Evolutionary conservation across 371 early-diverging fungal species (phyloP), one percentile per base, ranked within the genome.

Genomic region (Furculomyces boomerangus): DNA sequence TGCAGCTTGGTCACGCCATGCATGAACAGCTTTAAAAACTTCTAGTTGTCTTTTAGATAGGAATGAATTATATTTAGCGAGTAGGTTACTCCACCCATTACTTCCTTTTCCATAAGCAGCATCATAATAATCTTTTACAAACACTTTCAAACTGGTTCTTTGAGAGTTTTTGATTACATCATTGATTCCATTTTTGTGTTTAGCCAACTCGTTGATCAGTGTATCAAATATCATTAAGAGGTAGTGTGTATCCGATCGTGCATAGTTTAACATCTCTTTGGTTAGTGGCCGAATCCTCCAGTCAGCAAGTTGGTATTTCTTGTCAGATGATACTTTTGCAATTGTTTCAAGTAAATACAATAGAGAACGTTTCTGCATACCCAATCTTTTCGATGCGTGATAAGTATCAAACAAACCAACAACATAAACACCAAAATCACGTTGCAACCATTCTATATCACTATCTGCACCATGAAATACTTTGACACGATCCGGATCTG

Each of bases 381-480:
- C 78, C 13, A 95, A 74, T 25, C 81, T 71, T 40, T 88, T 75
- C 1, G 93, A 80, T 10, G 96, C 96, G 57, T 88, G 88, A 64
- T 82, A 95, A 0, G 98, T 96, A 71, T 98, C 98, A 68, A 95
- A 96, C 20, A 98, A 62, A 56, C 88, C 85, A 18, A 96, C 96
- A 51, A 98, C 71, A 57, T 96, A 98, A 2, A 93, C 67, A 18
- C 94, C 93, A 66, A 98, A 92, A 64, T 98, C 98, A 18, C 86
- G 76, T 68, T 98, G 98, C 45, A 98, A 76, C 98, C 98, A 98
- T 47, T 79, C 66, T n/a, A 96, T 80, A 78, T 98, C 98, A 65
- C 71, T 76, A 7, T 90, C 88, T 14, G 97, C 94, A 65, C 98
- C 98, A 65, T 98, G 98, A 30, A 98, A 71, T 60, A 90, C 90